A percentile compares a stretch with the other conserved stretches of the same genome.
These are phyloP conservation scores for Ophiostoma pallidulum DNA, from an alignment of 2,329 filamentous ascomycete genomes.

Conservation along the genomic window DNA sequence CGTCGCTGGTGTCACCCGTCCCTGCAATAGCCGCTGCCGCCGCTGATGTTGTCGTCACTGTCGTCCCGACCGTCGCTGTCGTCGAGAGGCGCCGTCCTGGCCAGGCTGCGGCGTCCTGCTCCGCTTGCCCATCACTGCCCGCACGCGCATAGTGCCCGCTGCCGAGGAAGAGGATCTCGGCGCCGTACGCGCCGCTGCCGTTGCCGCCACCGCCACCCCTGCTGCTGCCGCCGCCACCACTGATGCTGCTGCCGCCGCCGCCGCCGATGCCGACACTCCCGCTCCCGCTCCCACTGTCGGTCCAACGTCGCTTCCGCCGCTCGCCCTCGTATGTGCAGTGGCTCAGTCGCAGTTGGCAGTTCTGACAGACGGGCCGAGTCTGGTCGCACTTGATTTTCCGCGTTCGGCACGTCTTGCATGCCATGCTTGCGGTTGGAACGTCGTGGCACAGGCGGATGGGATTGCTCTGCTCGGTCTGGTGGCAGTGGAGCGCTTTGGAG, in stretches of 20 bases:
- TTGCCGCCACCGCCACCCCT: too few species aligned
- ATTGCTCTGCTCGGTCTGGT: too few species aligned
- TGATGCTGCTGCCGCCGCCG: too few species aligned
- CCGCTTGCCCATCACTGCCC: neutral
- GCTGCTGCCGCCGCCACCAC: too few species aligned
- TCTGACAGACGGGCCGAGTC: slow-evolving; percentile 11
- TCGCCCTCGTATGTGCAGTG: slow-evolving; percentile 10
- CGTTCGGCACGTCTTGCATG: slow-evolving; percentile 11
- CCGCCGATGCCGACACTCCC: too few species aligned
- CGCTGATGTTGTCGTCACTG: too few species aligned
- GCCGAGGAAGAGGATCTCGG: neutral
- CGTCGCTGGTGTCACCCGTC: too few species aligned
- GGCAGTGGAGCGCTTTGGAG: too few species aligned
- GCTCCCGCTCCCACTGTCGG: neutral
- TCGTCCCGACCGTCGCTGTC: neutral
- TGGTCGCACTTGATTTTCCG: slow-evolving; percentile 10
- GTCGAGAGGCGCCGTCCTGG: slow-evolving; percentile 1
- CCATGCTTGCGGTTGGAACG: too few species aligned
- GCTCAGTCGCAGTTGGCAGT: slow-evolving; percentile 8
- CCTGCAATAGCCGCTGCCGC: too few species aligned
- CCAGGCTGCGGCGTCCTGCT: neutral
- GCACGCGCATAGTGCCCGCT: neutral
- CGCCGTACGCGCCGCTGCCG: too few species aligned
- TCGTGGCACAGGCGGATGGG: too few species aligned
- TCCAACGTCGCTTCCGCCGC: slow-evolving; percentile 5